Base-by-base conservation (phyloP, 2,329 filamentous ascomycete species). In the Talaromyces sp. region DNA sequence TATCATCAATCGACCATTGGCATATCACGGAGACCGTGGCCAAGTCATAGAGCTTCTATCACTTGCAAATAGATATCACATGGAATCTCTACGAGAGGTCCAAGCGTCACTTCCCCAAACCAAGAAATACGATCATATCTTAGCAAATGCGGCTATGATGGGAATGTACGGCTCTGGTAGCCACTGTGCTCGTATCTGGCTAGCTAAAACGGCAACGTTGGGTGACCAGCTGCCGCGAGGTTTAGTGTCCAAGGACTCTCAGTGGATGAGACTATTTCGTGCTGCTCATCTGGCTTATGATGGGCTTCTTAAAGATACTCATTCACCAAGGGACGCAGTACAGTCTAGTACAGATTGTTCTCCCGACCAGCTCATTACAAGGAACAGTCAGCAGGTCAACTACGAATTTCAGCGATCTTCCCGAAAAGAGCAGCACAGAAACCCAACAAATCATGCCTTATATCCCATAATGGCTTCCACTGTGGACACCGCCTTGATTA, bases 141-240 rank as follows among this genome's bases (percentile, higher is more conserved):
- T 79, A 8, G 75, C 77, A 10, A 80, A 80, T 60, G 78, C 79
- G 0, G 75, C 79, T 0, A 66, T 82, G 10, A 81, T 82, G 79
- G 78, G 78, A 3, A 71, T 81, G 27, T 81, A 80, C 19, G 77
- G 73, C 0, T 78, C 75, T 0, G 77, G 74, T 0, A 80, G 73
- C 43, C 79, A 81, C 43, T 72, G 69, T 13, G 68, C 77, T 9
- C 74, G 79, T 1, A 76, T 81, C 2, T 71, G 72, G 22, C 67
- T 81, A 3, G 69, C 73, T 0, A 69, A 70, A 19, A 68, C 67
- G 4, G 71, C 73, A 15, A 68, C 68, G 15, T 45, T 54, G 1
- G 69, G 68, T 7, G 65, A 57, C 7, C 56, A 52, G 17, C 63
- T 74, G 15, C 68, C 67, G 19, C 63, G 47, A n/a, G 70, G 75